Evolutionary conservation across 306 rosid species (phyloP).

Genomic region (Prunus padus): DNA sequence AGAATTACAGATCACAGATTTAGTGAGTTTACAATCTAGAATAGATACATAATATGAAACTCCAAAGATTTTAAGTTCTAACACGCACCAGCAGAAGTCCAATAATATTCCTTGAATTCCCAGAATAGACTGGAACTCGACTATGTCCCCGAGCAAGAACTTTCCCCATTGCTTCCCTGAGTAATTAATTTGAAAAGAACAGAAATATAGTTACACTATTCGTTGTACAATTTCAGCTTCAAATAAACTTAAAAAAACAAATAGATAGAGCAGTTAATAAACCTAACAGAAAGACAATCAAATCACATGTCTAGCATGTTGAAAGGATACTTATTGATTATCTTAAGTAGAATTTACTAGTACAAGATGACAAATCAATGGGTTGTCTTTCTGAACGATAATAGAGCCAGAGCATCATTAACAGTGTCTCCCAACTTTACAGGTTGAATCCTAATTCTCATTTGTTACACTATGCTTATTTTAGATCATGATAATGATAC

Average conservation of each 20-base stretch:
- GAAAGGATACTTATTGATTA: neutral
- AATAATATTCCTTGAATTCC: conserved; percentile 80
- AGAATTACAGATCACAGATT: conserved; percentile 1
- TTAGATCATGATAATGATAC: neutral
- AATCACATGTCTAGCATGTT: neutral
- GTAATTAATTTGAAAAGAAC: conserved; percentile 13
- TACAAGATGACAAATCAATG: neutral
- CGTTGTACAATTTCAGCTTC: conserved; percentile 4
- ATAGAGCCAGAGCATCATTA: neutral
- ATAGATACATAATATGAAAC: neutral
- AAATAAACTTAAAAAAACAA: neutral
- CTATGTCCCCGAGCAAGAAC: conserved; percentile 96
- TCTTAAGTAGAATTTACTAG: neutral
- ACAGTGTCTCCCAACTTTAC: neutral
- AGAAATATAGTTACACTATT: neutral
- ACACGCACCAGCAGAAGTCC: conserved; percentile 84
- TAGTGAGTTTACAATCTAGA: neutral
- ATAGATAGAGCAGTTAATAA: neutral
- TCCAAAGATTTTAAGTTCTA: conserved; percentile 14
- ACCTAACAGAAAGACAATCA: neutral
- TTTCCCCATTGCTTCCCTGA: conserved; percentile 99
- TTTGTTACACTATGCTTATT: neutral
- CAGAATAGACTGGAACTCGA: conserved; percentile 95
- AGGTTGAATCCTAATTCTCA: neutral
- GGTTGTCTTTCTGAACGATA: neutral